Base-by-base conservation (phyloP, 495 filamentous ascomycete genomes). In the Talaromyces adpressus region DNA sequence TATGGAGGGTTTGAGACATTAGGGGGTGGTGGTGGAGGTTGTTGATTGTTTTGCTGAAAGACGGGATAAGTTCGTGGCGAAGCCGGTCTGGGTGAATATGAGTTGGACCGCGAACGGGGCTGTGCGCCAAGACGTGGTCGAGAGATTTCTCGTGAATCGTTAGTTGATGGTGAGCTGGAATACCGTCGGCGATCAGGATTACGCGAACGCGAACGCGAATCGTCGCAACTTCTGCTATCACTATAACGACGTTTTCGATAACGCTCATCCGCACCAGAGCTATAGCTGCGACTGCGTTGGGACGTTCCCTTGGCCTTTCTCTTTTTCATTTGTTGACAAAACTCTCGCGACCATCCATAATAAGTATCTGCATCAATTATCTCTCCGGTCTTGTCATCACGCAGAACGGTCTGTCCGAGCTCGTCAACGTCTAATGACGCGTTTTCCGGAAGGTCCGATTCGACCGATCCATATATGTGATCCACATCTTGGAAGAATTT, bases 291-390 rank as follows among this genome's bases (percentile, higher is more conserved):
- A 58, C 49, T 75, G 73, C 60, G 71, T 58, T 20, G 64, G 63
- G 39, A 68, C 58, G n/a, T 58, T 58, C 59, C 23, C 22, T 30
- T 70, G 9, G 70, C 76, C 57, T 79, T 78, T 62, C 84, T 78
- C 59, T 82, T 82, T 70, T 87, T 90, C 89, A 93, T 95, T 64
- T 87, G 87, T 66, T 90, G 81, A 74, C 91, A 95, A 66, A 95
- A 96, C 7, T 77, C 73, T 52, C 81, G 84, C 14, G 89, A 92
- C 92, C 92, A 96, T 41, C 91, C 92, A 69, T 94, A 94, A 69
- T 96, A 95, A 7, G 85, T 87, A 34, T 93, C 86, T 7, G 86
- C 85, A n/a, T 74, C 68, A 9, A 78, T 60, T 20, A 87, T 72
- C 12, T 90, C 85, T 0, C 85, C 87, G 1, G 81, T 84, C 9